Evolutionary conservation across 2,329 filamentous ascomycete species (phyloP), one percentile per base, ranked within the genome.

Genomic region (Pseudogymnoascus sp.): DNA sequence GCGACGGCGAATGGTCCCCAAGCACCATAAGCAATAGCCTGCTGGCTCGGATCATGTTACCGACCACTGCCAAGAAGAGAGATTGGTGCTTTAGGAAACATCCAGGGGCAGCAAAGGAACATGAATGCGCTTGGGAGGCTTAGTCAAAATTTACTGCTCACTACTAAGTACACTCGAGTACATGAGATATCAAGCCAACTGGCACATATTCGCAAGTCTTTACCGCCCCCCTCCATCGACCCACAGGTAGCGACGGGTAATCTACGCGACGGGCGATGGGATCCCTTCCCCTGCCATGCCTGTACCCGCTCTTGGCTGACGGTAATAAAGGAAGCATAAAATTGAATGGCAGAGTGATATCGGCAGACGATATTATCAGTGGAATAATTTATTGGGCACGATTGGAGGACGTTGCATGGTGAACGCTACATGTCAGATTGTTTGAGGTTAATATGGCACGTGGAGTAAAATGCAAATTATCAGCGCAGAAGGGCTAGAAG

Each of bases 251-350:
- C 8, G 29, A 55, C n/a, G 27, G 44, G 44, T 55, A 55, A 55
- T 55, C 44, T 55, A 10, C 44, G 27, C 44, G 44, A 31, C 44
- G 44, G 44, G 27, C 25, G 44, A 51, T 51, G 27, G 44, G 44
- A 51, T n/a, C 44, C 5, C 44, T 31, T 15, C 12, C 42, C 44
- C 25, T 31, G 4, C 25, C 25, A 9, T 31, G 25, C 10, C 29
- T 7, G 27, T 33, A 55, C 29, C 44, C 44, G n/a, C n/a, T 17
- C 44, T 31, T 55, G 27, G 44, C 44, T 17, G n/a, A 33, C 27
- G 27, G 44, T 17, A 55, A 55, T 33, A 55, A 55, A 55, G 44
- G 27, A 55, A 55, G 44, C 44, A 55, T 55, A 55, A 55, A 33
- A 10, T 5, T 29, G 6, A 7, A 6, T 17, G 27, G 44, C 4